phyloP scores from a whole-genome alignment of 2,329 filamentous ascomycete genomes.

The Nemania serpens region DNA sequence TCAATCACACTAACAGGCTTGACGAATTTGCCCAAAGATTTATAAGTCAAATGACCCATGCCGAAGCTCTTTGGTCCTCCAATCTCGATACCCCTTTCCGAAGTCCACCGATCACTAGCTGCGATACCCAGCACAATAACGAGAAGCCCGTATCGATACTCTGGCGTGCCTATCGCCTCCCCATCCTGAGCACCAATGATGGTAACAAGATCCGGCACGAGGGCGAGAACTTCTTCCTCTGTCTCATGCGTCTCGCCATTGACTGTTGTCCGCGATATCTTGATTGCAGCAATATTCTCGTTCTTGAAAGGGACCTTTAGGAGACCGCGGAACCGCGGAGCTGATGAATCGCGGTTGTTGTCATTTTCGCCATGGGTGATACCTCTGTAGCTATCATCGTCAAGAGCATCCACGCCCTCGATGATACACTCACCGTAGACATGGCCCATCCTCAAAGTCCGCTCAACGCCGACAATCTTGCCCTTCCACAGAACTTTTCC shows the following conservation, averaged over 20 bases:
- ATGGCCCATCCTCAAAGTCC: constrained; percentile 60
- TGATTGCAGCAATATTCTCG: constrained; percentile 69
- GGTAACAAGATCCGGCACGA: constrained; percentile 61
- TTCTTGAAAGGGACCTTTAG: constrained; percentile 75
- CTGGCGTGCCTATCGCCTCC: constrained; percentile 60
- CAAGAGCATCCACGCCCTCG: constrained; percentile 50
- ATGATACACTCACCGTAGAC: constrained; percentile 64
- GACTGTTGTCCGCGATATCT: constrained; percentile 33
- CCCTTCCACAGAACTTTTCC: constrained; percentile 65
- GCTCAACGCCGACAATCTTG: constrained; percentile 66
- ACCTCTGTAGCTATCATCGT: no score
- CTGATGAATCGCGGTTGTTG: neutral
- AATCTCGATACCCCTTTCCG: constrained; percentile 53
- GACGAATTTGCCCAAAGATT: constrained; percentile 52
- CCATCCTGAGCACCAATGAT: constrained; percentile 62
- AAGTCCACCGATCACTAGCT: constrained; percentile 52
- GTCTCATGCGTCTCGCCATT: constrained; percentile 44
- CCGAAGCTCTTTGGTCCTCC: constrained; percentile 56
- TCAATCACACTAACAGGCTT: constrained; percentile 59
- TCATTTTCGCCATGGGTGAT: no score
- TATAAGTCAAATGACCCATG: constrained; percentile 53
- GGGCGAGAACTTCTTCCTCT: constrained; percentile 49
- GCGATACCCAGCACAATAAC: constrained; percentile 55
- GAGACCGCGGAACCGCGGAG: constrained; percentile 45
- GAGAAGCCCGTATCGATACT: constrained; percentile 59